phyloP scores from a whole-genome alignment of 2,329 filamentous ascomycete genomes.

The Ploettnerulaceae sp. region DNA sequence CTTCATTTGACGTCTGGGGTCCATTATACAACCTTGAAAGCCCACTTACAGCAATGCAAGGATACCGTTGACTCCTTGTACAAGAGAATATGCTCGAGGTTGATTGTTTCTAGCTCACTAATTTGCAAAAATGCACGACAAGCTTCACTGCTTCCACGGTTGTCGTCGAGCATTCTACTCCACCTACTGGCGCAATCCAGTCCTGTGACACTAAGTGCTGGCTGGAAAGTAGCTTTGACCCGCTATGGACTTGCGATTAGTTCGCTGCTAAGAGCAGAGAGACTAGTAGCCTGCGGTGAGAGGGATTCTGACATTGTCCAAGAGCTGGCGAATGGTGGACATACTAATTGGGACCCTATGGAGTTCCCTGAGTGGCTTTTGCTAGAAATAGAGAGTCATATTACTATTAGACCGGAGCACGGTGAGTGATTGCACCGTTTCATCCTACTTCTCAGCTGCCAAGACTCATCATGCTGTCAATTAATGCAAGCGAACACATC shows the following conservation, averaged over 20 bases:
- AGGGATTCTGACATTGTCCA: conserved; percentile 35
- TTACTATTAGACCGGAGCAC: conserved; percentile 52
- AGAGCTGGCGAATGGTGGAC: conserved; percentile 48
- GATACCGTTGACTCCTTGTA: conserved; percentile 6
- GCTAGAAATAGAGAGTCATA: conserved; percentile 57
- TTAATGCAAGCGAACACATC: too few species aligned
- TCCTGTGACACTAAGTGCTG: not conserved
- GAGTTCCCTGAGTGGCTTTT: conserved; percentile 56
- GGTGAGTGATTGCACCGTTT: not conserved
- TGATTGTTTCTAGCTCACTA: conserved; percentile 22
- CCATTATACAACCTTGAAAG: conserved; percentile 2
- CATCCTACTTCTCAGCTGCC: not conserved
- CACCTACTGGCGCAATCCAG: conserved; percentile 9
- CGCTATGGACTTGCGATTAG: conserved; percentile 21
- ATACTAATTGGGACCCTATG: conserved; percentile 49
- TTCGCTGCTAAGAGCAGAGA: conserved; percentile 24
- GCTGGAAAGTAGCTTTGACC: conserved; percentile 19
- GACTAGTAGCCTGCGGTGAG: conserved; percentile 34
- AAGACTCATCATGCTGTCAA: not conserved
- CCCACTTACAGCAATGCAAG: conserved; percentile 4
- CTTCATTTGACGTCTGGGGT: conserved; percentile 1
- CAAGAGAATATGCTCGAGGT: conserved; percentile 8
- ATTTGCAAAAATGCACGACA: conserved; percentile 36
- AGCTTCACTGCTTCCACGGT: conserved; percentile 17
- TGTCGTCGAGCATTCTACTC: conserved; percentile 18